phyloP scores from a whole-genome alignment of 1,284 basidiomycete species.

The Pterulicium gracile region DNA sequence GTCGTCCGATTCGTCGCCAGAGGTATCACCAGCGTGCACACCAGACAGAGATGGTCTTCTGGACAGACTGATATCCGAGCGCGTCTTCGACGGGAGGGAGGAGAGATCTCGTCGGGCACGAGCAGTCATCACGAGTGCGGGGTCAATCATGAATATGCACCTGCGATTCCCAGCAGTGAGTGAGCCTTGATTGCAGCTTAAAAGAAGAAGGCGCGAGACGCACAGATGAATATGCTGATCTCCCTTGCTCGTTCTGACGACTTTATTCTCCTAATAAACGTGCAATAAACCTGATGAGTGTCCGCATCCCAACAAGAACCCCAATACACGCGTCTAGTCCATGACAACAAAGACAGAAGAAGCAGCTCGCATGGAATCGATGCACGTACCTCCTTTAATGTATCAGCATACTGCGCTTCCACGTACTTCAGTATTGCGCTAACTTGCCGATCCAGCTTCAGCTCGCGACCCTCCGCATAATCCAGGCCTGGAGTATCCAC shows the following conservation, averaged over 20 bases:
- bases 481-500: slow-evolving; percentile 78
- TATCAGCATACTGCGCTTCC: slow-evolving; percentile 69
- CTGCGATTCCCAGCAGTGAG: slow-evolving; percentile 29
- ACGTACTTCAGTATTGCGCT: slow-evolving; percentile 60
- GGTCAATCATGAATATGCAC: slow-evolving; percentile 77
- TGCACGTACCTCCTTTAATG: slow-evolving; percentile 64
- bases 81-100: slow-evolving; percentile 37
- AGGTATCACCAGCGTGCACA: slow-evolving; percentile 29
- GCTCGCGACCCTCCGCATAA: slow-evolving; percentile 56
- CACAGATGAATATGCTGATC: slow-evolving; percentile 80
- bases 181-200: slow-evolving; percentile 13
- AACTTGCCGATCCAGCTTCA: slow-evolving; percentile 68
- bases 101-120: slow-evolving; percentile 36
- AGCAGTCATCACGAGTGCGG: slow-evolving; percentile 50
- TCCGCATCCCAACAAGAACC: too few relatives aligned
- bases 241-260: slow-evolving; percentile 71
- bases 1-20: slow-evolving; percentile 38
- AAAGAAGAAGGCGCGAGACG: slow-evolving; percentile 18
- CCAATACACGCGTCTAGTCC: neutral
- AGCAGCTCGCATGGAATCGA: neutral
- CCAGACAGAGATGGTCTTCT: neutral
- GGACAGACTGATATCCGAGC: slow-evolving; percentile 50
- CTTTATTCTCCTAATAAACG: slow-evolving; percentile 62
- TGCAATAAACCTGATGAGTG: too few relatives aligned
- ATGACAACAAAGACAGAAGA: slow-evolving; percentile 4